Evolutionary conservation across 2,329 filamentous ascomycete genomes (phyloP), one percentile per base, ranked within the genome.

Genomic region (Ramularia collo-cygni): DNA sequence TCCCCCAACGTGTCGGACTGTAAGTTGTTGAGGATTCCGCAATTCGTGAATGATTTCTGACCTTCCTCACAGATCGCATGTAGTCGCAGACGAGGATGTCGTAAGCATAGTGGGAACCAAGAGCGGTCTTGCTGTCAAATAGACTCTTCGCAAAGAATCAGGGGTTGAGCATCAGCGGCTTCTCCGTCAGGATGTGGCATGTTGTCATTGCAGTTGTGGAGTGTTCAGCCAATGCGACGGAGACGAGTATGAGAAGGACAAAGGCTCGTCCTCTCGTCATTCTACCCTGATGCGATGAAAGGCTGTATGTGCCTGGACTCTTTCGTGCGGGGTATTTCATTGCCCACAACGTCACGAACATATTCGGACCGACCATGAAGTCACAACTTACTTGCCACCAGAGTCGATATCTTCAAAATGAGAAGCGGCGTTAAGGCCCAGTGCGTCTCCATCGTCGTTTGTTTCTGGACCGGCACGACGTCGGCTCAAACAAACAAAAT

Each of bases 1-100:
- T 96, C 26, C 92, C 93, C 26, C 92, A 98, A 71, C 74, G 92
- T 47, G 90, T 95, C 27, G 93, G 92, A 1, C 64, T 98, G 56
- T 72, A 19, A 33, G 31, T 33, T n/a, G 17, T 14, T 14, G 8
- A 10, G 10, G 10, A 33, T 9, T 16, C 31, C n/a, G 16, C 16
- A 16, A 33, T 8, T 16, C 19, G 17, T 16, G 19, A 12, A 5
- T 17, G 31, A 6, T 16, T 19, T 8, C 31, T 33, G 16, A 33
- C 16, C n/a, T 4, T 31, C 21, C n/a, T 33, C n/a, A 14, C 31
- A 33, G 31, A 17, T 33, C 77, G 5, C 92, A 98, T 71, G 57
- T 77, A 9, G 89, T 98, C 18, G 60, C 69, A 4, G 79, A 83
- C 54, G 79, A 81, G 61, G 79, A 83, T 65, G 79, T 83, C 38